Percentiles rank a stretch among this genome's conserved stretches.
Conservation (phyloP, 1,284 basidiomycete genomes). For the Hypsizygus ulmarius region DNA sequence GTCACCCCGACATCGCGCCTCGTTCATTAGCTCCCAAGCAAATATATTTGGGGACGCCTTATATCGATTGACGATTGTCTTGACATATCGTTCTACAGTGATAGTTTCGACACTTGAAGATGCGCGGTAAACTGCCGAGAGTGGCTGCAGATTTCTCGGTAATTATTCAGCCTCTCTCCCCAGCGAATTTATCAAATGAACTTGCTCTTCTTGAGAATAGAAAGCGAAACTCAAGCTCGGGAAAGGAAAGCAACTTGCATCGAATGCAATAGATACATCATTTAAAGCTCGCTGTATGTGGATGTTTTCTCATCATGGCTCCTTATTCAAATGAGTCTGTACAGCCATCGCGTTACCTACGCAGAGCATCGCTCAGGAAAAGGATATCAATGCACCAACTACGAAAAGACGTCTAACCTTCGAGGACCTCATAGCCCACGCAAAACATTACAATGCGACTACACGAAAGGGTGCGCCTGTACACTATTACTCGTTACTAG, state of each 20-base stretch:
- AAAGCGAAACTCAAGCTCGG: slow-evolving; percentile 97
- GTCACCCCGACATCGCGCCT: slow-evolving; percentile 55
- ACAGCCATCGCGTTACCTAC: slow-evolving; percentile 87
- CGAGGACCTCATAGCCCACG: slow-evolving; percentile 73
- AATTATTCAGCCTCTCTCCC: slow-evolving; percentile 18
- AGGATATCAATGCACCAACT: slow-evolving; percentile 55
- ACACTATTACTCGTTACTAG: neutral
- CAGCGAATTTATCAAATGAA: neutral
- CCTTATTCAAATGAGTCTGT: slow-evolving; percentile 4
- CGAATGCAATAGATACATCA: slow-evolving; percentile 91
- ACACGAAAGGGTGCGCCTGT: slow-evolving; percentile 62
- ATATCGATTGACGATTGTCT: slow-evolving; percentile 53
- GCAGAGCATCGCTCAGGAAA: slow-evolving; percentile 69
- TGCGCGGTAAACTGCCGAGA: neutral
- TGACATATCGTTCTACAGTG: slow-evolving; percentile 47
- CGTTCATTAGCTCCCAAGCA: slow-evolving; percentile 61
- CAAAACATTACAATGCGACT: slow-evolving; percentile 81
- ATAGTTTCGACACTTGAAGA: neutral
- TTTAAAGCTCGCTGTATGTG: slow-evolving; percentile 87
- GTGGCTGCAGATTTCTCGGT: slow-evolving; percentile 84
- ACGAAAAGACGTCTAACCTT: slow-evolving; percentile 80
- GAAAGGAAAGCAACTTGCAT: slow-evolving; percentile 83
- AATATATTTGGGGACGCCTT: slow-evolving; percentile 46
- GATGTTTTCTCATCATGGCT: neutral
- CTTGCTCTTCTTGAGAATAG: slow-evolving; percentile 40